phyloP scores from a whole-genome alignment of 2,329 filamentous ascomycete genomes.

The Fusarium scirpi region DNA sequence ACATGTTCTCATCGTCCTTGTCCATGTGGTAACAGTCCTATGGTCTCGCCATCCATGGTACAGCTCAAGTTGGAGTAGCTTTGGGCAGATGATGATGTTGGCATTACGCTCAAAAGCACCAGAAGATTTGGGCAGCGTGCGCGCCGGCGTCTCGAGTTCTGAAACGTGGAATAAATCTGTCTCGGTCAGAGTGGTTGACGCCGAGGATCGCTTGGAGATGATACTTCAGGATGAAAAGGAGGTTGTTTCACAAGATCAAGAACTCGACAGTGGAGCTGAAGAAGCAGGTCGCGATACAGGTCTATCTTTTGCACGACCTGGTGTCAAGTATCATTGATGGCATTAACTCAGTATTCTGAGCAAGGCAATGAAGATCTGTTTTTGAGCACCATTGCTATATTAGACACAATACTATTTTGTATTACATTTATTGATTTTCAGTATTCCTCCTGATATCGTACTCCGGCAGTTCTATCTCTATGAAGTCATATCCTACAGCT shows the following conservation, averaged over 20 bases:
- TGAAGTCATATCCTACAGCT: conserved; percentile 44
- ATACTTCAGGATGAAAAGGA: neutral
- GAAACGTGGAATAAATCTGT: neutral
- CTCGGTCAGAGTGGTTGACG: neutral
- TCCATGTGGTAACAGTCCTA: neutral
- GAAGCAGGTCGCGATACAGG: neutral
- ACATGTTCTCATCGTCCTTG: neutral
- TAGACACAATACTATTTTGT: neutral
- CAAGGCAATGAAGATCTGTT: neutral
- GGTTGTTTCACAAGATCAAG: neutral
- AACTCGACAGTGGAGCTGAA: neutral
- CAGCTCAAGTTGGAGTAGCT: neutral
- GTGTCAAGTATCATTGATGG: neutral
- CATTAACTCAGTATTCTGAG: neutral
- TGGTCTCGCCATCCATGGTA: neutral
- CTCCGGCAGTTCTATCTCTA: conserved; percentile 37
- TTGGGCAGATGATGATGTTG: neutral
- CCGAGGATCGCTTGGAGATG: neutral
- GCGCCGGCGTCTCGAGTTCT: neutral
- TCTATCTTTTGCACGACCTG: neutral
- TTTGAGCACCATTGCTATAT: neutral
- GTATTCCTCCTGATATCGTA: conserved; percentile 2
- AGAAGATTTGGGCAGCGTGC: neutral
- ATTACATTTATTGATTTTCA: conserved; percentile 26
- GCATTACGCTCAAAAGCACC: neutral